A percentile compares a stretch with the other conserved stretches of the same genome.
Evolutionary conservation across 2,329 filamentous ascomycete genomes (phyloP).

Genomic region (Tolypocladium album): DNA sequence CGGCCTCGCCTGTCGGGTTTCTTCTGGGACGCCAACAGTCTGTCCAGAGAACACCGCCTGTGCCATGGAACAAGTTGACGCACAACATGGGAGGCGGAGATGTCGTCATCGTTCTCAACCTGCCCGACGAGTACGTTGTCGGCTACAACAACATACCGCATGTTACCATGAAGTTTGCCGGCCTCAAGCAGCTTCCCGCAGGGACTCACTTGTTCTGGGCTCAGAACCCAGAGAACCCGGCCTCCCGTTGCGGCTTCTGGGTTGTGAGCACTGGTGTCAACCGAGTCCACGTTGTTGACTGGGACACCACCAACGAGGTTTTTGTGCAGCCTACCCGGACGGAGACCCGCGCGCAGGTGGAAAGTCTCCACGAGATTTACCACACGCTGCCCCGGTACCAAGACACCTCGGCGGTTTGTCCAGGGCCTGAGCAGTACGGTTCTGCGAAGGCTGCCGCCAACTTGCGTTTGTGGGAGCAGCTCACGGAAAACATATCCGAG

Average conservation of each 20-base stretch:
- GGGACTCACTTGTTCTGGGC: slow-evolving; percentile 53
- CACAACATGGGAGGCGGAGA: slow-evolving; percentile 32
- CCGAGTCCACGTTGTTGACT: slow-evolving; percentile 36
- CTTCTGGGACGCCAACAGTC: slow-evolving; percentile 1
- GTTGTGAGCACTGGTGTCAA: slow-evolving; percentile 27
- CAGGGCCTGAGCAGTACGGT: slow-evolving; percentile 7
- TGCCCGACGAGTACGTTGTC: slow-evolving; percentile 40
- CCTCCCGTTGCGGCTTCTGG: slow-evolving; percentile 48
- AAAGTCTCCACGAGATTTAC: slow-evolving; percentile 27
- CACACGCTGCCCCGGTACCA: slow-evolving; percentile 33
- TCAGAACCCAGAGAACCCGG: slow-evolving; percentile 34
- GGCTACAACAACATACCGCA: slow-evolving; percentile 43
- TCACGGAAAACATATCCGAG: slow-evolving; percentile 38
- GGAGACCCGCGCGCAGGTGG: slow-evolving; percentile 34
- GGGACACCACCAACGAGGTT: slow-evolving; percentile 46
- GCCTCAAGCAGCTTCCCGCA: slow-evolving; percentile 42
- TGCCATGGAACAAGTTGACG: slow-evolving; percentile 7
- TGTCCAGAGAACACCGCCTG: slow-evolving; percentile 2
- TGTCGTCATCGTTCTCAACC: slow-evolving; percentile 38
- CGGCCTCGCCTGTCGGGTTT: slow-evolving; percentile 18
- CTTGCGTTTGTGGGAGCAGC: slow-evolving; percentile 36
- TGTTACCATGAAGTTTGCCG: slow-evolving; percentile 35
- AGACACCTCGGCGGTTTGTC: slow-evolving; percentile 19
- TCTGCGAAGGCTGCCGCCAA: slow-evolving; percentile 11
- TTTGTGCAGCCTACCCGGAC: slow-evolving; percentile 34